These are phyloP conservation scores for Rhizopus delemar DNA, from an alignment of 371 early-diverging fungal genomes.

Conservation along the genomic window DNA sequence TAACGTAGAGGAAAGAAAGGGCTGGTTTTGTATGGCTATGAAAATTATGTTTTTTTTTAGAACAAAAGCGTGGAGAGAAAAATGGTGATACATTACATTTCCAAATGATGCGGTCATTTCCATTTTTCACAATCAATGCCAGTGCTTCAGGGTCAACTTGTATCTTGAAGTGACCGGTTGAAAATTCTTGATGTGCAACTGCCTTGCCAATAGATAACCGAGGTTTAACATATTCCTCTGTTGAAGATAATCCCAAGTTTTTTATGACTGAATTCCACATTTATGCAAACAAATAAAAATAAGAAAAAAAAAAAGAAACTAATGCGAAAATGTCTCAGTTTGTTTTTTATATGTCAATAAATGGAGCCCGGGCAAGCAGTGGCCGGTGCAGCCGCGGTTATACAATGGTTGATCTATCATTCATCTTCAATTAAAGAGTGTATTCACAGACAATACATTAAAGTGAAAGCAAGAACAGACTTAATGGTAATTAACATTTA, in stretches of 20 bases:
- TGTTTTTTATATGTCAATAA: neutral
- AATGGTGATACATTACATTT: constrained; percentile 25
- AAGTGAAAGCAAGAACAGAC: no score
- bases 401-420: neutral
- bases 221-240: constrained; percentile 27
- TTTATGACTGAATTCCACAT: constrained; percentile 34
- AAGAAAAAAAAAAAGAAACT: constrained; percentile 2
- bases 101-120: constrained; percentile 26
- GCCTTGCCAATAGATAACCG: constrained; percentile 32
- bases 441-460: no score
- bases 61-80: constrained; percentile 12
- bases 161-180: constrained; percentile 26
- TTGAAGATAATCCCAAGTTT: constrained; percentile 20
- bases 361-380: neutral
- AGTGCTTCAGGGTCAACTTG: constrained; percentile 27
- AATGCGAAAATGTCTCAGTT: neutral
- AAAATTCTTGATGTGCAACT: constrained; percentile 28
- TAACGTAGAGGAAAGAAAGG: constrained; percentile 38
- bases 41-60: neutral
- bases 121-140: constrained; percentile 23
- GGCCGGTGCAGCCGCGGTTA: constrained; percentile 2
- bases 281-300: constrained; percentile 7
- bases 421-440: no score
- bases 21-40: constrained; percentile 41
- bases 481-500: neutral